Conservation (phyloP, 495 filamentous ascomycete species). For the Aspergillus cavernicola region DNA sequence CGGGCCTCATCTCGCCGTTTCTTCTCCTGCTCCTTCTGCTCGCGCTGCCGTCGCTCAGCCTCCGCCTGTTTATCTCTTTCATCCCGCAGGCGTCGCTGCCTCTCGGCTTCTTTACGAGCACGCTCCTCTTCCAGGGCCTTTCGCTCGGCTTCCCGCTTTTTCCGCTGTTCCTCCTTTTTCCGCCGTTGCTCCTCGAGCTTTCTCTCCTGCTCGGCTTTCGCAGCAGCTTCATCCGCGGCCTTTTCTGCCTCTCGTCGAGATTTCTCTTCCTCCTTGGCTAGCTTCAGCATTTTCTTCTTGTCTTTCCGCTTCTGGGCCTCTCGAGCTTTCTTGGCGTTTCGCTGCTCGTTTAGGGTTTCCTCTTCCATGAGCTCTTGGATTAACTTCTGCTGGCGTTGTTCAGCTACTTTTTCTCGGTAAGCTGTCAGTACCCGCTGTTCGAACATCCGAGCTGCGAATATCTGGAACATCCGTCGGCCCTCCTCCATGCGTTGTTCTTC, state of each 20-base stretch:
- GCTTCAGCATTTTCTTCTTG: constrained; percentile 78
- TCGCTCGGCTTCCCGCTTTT: constrained; percentile 88
- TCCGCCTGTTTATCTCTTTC: constrained; percentile 80
- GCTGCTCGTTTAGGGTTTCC: constrained; percentile 64
- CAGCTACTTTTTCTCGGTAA: constrained; percentile 92
- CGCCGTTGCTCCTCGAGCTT: constrained; percentile 73
- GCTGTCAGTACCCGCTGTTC: constrained; percentile 96
- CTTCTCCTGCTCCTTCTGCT: constrained; percentile 70
- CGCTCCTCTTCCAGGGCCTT: constrained; percentile 88
- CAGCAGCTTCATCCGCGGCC: constrained; percentile 81
- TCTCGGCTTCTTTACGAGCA: constrained; percentile 72
- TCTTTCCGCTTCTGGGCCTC: constrained; percentile 93
- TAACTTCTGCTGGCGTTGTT: constrained; percentile 85
- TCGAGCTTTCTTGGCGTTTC: constrained; percentile 87
- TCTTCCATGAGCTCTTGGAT: constrained; percentile 91
- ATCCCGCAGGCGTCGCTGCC: constrained; percentile 71
- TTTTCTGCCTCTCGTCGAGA: constrained; percentile 82
- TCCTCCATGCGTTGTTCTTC: constrained; percentile 99
- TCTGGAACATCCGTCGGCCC: constrained; percentile 98
- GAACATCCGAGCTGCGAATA: constrained; percentile 99
- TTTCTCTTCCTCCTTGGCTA: constrained; percentile 84
- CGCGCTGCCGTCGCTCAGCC: constrained; percentile 65
- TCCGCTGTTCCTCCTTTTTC: constrained; percentile 84
- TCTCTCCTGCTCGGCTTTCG: constrained; percentile 70
- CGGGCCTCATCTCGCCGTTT: constrained; percentile 59